These are phyloP conservation scores for Crepidotus variabilis DNA, from an alignment of 768 basidiomycete species.

Conservation along the genomic window DNA sequence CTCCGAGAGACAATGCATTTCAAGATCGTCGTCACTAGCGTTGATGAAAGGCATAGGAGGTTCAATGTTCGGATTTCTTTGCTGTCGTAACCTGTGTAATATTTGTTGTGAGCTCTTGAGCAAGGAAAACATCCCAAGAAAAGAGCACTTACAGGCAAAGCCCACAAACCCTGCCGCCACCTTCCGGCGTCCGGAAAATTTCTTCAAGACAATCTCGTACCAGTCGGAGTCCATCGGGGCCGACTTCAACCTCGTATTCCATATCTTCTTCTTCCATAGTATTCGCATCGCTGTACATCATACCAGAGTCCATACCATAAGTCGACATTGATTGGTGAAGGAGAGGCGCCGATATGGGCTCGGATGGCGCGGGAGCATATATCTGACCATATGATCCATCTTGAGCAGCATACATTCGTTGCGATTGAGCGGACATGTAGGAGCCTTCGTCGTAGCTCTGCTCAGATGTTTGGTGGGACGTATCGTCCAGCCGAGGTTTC, in stretches of 20 bases:
- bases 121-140: not conserved
- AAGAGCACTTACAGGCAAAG: conserved; percentile 50
- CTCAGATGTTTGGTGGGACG: not conserved
- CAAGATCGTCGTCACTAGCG: conserved; percentile 38
- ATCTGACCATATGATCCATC: not conserved
- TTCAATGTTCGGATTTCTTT: conserved; percentile 21
- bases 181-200: conserved; percentile 34
- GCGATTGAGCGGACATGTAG: not conserved
- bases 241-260: conserved; percentile 34
- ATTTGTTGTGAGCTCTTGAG: not conserved
- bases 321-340: not conserved
- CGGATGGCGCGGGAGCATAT: not conserved
- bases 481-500: conserved; percentile 6
- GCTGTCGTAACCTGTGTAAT: conserved; percentile 31
- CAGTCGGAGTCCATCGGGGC: conserved; percentile 37
- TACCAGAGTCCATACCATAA: not conserved
- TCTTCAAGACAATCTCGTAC: conserved; percentile 38
- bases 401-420: not conserved
- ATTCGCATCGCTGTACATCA: not conserved
- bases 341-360: not conserved
- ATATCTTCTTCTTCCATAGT: conserved; percentile 27
- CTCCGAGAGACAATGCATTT: conserved; percentile 43
- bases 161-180: conserved; percentile 33
- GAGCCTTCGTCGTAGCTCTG: not conserved
- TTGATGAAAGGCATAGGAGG: conserved; percentile 32